These are phyloP conservation scores for Knufia petricola DNA, from an alignment of 2,329 filamentous ascomycete species.

Conservation along the genomic window DNA sequence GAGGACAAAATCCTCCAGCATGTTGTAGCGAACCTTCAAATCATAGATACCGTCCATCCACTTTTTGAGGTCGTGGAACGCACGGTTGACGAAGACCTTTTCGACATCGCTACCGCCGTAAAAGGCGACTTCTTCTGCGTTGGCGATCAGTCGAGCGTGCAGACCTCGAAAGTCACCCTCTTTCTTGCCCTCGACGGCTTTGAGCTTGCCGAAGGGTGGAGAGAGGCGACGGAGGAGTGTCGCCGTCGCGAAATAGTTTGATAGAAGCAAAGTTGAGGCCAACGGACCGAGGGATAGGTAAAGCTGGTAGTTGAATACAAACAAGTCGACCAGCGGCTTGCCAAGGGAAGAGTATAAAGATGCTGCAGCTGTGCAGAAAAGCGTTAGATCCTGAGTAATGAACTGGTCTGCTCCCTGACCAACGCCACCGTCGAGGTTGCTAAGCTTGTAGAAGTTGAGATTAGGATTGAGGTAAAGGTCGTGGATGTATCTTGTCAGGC, in stretches of 20 bases:
- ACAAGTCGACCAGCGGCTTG: constrained; percentile 95
- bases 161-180: constrained; percentile 91
- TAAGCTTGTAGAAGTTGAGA: constrained; percentile 90
- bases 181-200: constrained; percentile 87
- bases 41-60: constrained; percentile 99
- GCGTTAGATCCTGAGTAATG: constrained; percentile 90
- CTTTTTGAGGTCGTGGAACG: constrained; percentile 82
- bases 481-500: constrained; percentile 91
- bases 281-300: constrained; percentile 84
- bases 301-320: constrained; percentile 96
- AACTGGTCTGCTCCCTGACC: constrained; percentile 91
- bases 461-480: constrained; percentile 92
- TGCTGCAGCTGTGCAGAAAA: constrained; percentile 88
- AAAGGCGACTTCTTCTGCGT: constrained; percentile 95
- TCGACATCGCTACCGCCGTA: constrained; percentile 95
- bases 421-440: constrained; percentile 85
- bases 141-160: constrained; percentile 85
- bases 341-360: constrained; percentile 91
- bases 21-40: constrained; percentile 96
- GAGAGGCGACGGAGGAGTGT: constrained; percentile 80
- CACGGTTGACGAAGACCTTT: constrained; percentile 79
- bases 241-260: constrained; percentile 90
- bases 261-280: constrained; percentile 72
- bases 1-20: constrained; percentile 93
- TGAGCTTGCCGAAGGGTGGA: constrained; percentile 91